Evolutionary conservation across 1,139 yeast genomes (phyloP), one percentile per base, ranked within the genome.

Genomic region (Taiozyma sp.): DNA sequence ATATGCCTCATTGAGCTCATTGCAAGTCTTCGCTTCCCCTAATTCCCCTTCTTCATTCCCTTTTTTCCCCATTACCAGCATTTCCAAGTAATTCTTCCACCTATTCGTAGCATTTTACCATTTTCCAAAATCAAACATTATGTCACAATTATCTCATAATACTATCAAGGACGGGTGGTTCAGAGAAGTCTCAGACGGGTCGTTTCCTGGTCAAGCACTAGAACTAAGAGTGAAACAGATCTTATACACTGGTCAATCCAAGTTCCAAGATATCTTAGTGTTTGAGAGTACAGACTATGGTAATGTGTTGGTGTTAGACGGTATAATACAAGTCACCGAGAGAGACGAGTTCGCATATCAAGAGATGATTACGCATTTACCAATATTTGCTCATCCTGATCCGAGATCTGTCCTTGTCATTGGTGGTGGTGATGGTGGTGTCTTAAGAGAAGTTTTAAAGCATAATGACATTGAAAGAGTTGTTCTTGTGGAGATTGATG

Each of bases 361-460:
- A 68, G 97, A 88, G 69, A 83, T 88, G 80, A 88, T 88, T 62
- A 75, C 95, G 19, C 95, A 88, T 64, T 70, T 87, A 50, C 91
- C 96, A 13, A 64, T 88, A 56, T 81, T 83, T 80, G 73, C 86
- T 22, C 97, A 88, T 67, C 81, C 84, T 39, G 66, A 73, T 50
- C 96, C 96, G 19, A 78, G 79, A 64, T 78, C 76, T 52, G 95
- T 88, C 21, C 77, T 88, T 53, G 96, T 90, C 53, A 85, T 90
- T 66, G 97, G 97, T 53, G 97, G 97, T 58, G 97, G 97, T 62
- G 97, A 90, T 66, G 97, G 97, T 62, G 97, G 97, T 68, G 97
- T 90, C 52, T 77, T 90, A 65, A 80, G 97, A 61, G 97, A 88
- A 69, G 77, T 88, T 41, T 80, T 87, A 56, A 89, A 91, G 70